Percentiles rank a stretch among this genome's conserved stretches.
phyloP scores from a whole-genome alignment of 305 asterid species.

The Fraxinus greggii region DNA sequence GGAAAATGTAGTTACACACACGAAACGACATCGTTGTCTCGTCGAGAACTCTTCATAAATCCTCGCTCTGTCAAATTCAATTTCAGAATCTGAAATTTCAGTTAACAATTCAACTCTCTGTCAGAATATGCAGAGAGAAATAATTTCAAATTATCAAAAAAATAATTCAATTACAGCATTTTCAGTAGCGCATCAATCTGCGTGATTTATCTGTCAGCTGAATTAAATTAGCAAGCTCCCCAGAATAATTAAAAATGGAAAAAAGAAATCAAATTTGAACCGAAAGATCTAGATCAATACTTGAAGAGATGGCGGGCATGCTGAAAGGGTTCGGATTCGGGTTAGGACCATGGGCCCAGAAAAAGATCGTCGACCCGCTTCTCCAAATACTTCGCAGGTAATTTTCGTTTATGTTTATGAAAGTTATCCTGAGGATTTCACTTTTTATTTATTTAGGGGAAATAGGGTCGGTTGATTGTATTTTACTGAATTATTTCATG shows the following conservation, averaged over 20 bases:
- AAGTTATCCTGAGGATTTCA: neutral
- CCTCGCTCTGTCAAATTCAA: neutral
- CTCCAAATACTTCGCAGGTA: conserved; percentile 71
- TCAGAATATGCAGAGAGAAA: neutral
- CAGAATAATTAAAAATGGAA: neutral
- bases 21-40: neutral
- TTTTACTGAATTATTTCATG: neutral
- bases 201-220: neutral
- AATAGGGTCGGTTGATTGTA: neutral
- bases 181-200: neutral
- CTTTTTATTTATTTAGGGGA: neutral
- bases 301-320: conserved; percentile 14
- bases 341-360: conserved; percentile 51
- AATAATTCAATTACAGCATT: neutral
- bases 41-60: neutral
- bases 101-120: neutral
- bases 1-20: neutral
- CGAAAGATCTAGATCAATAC: conserved; percentile 2
- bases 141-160: neutral
- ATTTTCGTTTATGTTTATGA: neutral
- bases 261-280: neutral
- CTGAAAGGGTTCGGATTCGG: conserved; percentile 39
- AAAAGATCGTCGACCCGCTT: conserved; percentile 67
- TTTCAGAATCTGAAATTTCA: neutral
- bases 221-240: neutral